Evolutionary conservation across 176 grass and related monocot species (phyloP), one percentile per base, ranked within the genome.

Genomic region (Tuctoria greenei): DNA sequence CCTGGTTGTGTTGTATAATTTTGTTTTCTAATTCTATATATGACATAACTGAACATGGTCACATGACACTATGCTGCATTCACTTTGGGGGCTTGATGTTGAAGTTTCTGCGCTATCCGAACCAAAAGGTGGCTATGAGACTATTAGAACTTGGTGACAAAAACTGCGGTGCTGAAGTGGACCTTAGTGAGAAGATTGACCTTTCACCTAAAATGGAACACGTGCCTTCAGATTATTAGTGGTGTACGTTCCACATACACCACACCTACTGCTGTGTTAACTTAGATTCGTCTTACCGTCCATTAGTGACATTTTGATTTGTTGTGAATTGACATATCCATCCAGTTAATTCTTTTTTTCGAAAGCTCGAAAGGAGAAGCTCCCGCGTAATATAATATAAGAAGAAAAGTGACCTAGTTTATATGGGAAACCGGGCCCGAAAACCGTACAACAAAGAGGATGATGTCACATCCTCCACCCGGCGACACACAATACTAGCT

Each of bases 171-270:
- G n/a, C n/a, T n/a, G 14, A 46, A 26, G 74, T 58, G 52, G 49
- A 39, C 27, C 67, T 38, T 5, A 66, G 68, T 73, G 23, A 28
- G 63, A 85, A 59, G 49, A 85, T 31, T 73, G 78, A 81, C 72
- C 78, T 64, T 76, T 45, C 28, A 81, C 84, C 84, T 61, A 69
- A 56, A 60, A 21, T 37, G 77, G 45, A 86, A 86, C 56, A 81
- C 64, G 60, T 81, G 57, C 84, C 78, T 54, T 76, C 37, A 44
- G 56, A 75, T 70, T 35, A 70, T 86, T 82, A 21, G 51, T 25
- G 55, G 20, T 21, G 7, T 21, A 13, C 10, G 1, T 26, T 58
- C 21, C 27, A 14, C 39, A 46, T 59, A 21, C n/a, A 13, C 28
- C 31, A 35, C 52, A 58, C 4, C 21, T 58, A 13, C 55, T 64